Evolutionary conservation across 2,329 filamentous ascomycete species (phyloP).

Genomic region (Alternaria sp.): DNA sequence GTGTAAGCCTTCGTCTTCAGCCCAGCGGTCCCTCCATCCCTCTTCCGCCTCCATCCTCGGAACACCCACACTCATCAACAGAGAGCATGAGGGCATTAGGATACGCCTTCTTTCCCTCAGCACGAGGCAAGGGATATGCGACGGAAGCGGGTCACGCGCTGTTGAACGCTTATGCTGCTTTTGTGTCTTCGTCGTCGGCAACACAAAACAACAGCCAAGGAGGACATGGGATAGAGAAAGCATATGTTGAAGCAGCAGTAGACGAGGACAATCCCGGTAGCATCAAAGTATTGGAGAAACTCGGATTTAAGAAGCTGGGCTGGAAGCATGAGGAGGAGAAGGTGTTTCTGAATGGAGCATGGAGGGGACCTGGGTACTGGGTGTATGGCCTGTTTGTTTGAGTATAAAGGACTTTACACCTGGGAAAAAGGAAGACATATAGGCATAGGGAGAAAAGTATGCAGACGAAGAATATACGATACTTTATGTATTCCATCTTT

Average conservation of each 20-base stretch:
- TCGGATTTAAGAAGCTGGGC: slow-evolving; percentile 36
- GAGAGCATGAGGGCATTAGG: slow-evolving; percentile 29
- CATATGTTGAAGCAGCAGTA: slow-evolving; percentile 38
- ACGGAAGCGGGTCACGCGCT: slow-evolving; percentile 35
- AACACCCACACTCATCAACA: neutral
- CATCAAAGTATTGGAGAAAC: slow-evolving; percentile 32
- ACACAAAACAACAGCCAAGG: neutral
- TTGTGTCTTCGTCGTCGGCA: neutral
- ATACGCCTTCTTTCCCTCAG: slow-evolving; percentile 30
- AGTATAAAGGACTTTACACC: neutral
- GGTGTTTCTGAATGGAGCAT: slow-evolving; percentile 36
- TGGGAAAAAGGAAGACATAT: neutral
- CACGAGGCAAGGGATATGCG: slow-evolving; percentile 39
- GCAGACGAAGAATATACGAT: neutral
- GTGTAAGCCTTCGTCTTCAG: slow-evolving; percentile 23
- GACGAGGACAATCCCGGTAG: slow-evolving; percentile 33
- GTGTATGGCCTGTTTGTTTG: slow-evolving; percentile 33
- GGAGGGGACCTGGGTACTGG: slow-evolving; percentile 32
- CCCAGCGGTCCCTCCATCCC: slow-evolving; percentile 10
- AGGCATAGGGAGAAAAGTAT: neutral
- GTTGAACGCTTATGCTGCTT: slow-evolving; percentile 22
- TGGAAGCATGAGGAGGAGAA: slow-evolving; percentile 28
- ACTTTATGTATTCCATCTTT: neutral
- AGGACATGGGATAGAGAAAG: neutral
- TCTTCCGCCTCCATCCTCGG: neutral